Percentiles rank a stretch among this genome's conserved stretches.
Conservation (phyloP, 352 stramenopile genomes). For the Phytophthora cryptogea region DNA sequence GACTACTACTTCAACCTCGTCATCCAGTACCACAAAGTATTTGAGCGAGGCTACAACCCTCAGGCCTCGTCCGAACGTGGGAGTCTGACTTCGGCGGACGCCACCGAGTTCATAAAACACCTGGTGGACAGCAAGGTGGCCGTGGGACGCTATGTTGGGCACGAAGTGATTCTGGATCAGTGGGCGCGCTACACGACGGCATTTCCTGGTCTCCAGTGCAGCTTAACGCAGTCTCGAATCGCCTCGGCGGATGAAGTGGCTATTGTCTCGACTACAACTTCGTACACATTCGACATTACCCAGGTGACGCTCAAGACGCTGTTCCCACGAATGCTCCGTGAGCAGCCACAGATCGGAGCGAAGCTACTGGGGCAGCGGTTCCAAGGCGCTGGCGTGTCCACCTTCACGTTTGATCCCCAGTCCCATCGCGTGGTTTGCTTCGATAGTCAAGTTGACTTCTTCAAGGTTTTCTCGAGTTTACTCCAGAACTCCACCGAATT, state of each 20-base stretch:
- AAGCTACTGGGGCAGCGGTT: conserved; percentile 43
- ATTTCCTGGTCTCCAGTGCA: conserved; percentile 39
- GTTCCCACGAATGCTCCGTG: conserved; percentile 42
- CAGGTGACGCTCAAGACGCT: conserved; percentile 48
- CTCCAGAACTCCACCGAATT: conserved; percentile 47
- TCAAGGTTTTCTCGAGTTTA: conserved; percentile 45
- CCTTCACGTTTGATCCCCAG: conserved; percentile 50
- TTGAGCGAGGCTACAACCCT: conserved; percentile 46
- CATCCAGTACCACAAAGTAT: conserved; percentile 65
- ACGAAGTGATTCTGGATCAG: conserved; percentile 41
- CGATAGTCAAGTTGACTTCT: conserved; percentile 52
- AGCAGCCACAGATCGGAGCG: conserved; percentile 30
- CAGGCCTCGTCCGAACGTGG: neutral
- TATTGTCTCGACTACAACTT: conserved; percentile 44
- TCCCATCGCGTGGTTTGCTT: conserved; percentile 49
- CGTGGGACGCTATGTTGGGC: conserved; percentile 31
- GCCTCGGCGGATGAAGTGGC: conserved; percentile 22
- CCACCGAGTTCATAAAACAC: conserved; percentile 45
- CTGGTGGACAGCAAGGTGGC: conserved; percentile 53
- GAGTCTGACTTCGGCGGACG: conserved; percentile 13
- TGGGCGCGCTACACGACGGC: conserved; percentile 51
- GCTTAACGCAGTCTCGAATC: conserved; percentile 31
- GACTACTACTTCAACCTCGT: conserved; percentile 52
- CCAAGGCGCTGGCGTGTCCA: conserved; percentile 34
- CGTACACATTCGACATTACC: conserved; percentile 48